Evolutionary conservation across 306 rosid genomes (phyloP), one percentile per base, ranked within the genome.

Genomic region (Luffa aegyptiaca): DNA sequence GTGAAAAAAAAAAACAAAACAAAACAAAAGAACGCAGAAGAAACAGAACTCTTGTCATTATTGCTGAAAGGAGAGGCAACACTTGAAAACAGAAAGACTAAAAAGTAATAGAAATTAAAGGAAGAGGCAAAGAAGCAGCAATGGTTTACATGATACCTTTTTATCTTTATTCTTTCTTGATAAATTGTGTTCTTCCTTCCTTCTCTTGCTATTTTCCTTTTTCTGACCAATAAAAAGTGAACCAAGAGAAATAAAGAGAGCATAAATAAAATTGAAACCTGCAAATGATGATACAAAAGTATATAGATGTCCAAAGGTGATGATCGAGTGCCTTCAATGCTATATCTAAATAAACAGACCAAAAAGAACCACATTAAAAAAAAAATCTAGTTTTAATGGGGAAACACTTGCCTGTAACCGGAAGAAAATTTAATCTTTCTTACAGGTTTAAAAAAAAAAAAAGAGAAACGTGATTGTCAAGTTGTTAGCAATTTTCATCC

Each of bases 201-300:
- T 88, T 86, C 97, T 92, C 90, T 91, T 95, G 96, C 96, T 95
- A 85, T 89, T 91, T 82, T 91, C 96, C 84, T 95, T 95, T 90
- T 93, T 95, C 99, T 95, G 91, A 65, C 66, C 70, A 76, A 86
- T 79, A 52, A 37, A 48, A 68, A 74, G 81, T 35, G 14, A 77
- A 74, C 57, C 79, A 68, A 59, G 26, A 83, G 59, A 37, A 18
- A 77, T 10, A 14, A 3, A 36, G 16, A 14, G 36, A 39, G 70
- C 10, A 69, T 56, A 78, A 78, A 77, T 65, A 62, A 51, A 62
- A 65, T 20, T 9, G 39, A 79, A 64, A 37, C 59, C 31, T n/a
- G 63, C 33, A 76, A 45, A 17, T 9, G 51, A 13, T 26, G 77
- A 72, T 72, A 72, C 31, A 48, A 7, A 20, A 49, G 77, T 16